Percentiles rank a stretch among this genome's conserved stretches.
phyloP scores from a whole-genome alignment of 2,329 filamentous ascomycete genomes.

The Bipolaris gigantea region DNA sequence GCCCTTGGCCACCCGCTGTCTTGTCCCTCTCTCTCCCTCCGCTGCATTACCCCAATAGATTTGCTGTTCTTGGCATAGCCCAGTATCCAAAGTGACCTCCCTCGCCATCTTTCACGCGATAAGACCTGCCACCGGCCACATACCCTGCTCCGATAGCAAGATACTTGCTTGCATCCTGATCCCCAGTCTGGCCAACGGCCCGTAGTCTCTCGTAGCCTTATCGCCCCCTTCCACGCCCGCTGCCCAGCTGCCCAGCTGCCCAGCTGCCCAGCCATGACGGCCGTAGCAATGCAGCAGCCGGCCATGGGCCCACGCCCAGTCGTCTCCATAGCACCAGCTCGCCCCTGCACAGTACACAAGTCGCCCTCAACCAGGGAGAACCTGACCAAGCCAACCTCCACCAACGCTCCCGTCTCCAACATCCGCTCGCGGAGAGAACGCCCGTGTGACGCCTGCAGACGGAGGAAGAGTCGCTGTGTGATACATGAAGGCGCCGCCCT shows the following conservation, averaged over 20 bases:
- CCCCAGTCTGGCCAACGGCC: constrained; percentile 38
- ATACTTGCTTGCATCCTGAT: constrained; percentile 20
- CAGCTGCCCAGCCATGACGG: constrained; percentile 45
- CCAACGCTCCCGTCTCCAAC: constrained; percentile 41
- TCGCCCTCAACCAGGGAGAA: constrained; percentile 50
- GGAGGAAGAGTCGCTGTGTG: constrained; percentile 74
- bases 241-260: too few relatives aligned
- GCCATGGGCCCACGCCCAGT: constrained; percentile 46
- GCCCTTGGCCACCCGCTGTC: constrained; percentile 28
- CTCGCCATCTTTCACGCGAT: constrained; percentile 41
- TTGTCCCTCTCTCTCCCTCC: constrained; percentile 7
- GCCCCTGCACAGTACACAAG: constrained; percentile 46
- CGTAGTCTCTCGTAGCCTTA: constrained; percentile 32
- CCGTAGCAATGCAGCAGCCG: constrained; percentile 42
- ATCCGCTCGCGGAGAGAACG: constrained; percentile 47
- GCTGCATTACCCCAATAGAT: constrained; percentile 24
- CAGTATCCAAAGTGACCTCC: constrained; percentile 16
- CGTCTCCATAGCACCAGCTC: constrained; percentile 51
- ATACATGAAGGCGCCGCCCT: constrained; percentile 72
- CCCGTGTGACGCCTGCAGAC: constrained; percentile 68
- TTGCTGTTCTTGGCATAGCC: constrained; percentile 31
- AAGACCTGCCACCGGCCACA: constrained; percentile 33
- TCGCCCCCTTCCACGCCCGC: constrained; percentile 24
- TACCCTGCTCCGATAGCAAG: constrained; percentile 21
- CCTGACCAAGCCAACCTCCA: constrained; percentile 44